Conservation (phyloP, 139 green algal species). For the Medakamo hakoo region DNA sequence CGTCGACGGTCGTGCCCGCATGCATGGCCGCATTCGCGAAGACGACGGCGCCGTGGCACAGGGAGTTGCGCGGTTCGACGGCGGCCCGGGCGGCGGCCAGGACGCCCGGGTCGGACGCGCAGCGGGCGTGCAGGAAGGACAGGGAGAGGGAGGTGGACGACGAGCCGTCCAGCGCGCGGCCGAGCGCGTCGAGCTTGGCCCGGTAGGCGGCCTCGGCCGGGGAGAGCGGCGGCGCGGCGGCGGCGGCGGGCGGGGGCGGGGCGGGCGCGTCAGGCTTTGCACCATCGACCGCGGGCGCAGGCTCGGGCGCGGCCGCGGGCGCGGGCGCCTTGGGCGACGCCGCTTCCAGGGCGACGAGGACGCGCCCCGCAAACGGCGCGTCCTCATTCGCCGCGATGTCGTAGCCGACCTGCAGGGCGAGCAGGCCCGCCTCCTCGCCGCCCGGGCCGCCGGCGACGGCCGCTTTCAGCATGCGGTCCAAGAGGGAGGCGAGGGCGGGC, state of each 20-base stretch:
- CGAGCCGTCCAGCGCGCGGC: constrained; percentile 63
- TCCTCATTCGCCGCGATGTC: constrained; percentile 92
- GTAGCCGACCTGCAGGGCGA: constrained; percentile 94
- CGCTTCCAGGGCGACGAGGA: constrained; percentile 6
- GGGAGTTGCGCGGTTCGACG: constrained; percentile 50
- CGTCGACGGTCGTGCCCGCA: constrained; percentile 83
- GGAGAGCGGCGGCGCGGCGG: constrained; percentile 5
- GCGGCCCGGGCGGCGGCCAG: constrained; percentile 79
- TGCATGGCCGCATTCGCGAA: constrained; percentile 94
- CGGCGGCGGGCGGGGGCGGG: constrained; percentile 11
- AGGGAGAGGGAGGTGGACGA: constrained; percentile 75
- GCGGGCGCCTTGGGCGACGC: not conserved
- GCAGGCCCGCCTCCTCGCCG: constrained; percentile 45
- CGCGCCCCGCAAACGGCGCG: constrained; percentile 64
- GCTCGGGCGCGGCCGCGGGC: constrained; percentile 4
- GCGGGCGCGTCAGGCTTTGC: constrained; percentile 15
- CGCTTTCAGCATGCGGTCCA: constrained; percentile 56
- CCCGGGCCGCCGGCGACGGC: constrained; percentile 21
- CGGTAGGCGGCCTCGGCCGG: not conserved
- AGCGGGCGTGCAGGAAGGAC: constrained; percentile 86
- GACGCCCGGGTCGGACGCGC: constrained; percentile 62
- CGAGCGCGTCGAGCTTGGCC: not conserved
- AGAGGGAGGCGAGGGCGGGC: constrained; percentile 58
- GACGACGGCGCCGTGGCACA: constrained; percentile 85
- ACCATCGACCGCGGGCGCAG: constrained; percentile 6